phyloP scores from a whole-genome alignment of 1,284 basidiomycete genomes.

The Leccinum subrobustum region DNA sequence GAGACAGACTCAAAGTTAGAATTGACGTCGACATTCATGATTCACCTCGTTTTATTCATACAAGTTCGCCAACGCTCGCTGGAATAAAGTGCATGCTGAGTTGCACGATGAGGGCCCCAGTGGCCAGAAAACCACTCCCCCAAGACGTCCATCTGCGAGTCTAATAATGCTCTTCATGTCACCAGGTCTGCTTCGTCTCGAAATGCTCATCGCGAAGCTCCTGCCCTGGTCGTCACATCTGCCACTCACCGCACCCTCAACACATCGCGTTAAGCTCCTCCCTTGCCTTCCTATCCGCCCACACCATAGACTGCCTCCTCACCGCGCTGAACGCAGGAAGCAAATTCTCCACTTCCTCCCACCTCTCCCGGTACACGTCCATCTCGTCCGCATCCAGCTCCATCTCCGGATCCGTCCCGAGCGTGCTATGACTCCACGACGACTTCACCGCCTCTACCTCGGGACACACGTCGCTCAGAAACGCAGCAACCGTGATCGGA shows the following conservation, averaged over 20 bases:
- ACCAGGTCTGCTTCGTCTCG: not conserved
- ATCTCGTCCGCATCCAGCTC: conserved; percentile 4
- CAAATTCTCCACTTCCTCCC: conserved; percentile 25
- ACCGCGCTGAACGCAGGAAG: conserved; percentile 23
- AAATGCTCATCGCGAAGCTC: not conserved
- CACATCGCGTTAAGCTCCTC: not conserved
- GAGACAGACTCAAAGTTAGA: not conserved
- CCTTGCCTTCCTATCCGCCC: conserved; percentile 2
- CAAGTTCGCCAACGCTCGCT: not conserved
- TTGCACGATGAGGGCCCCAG: not conserved
- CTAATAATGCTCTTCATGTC: not conserved
- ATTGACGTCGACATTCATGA: not conserved
- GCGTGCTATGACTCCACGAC: conserved; percentile 6
- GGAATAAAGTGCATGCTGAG: not conserved
- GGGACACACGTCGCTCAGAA: conserved; percentile 30
- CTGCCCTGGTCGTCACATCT: not conserved
- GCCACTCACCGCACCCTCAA: not conserved
- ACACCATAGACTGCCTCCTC: conserved; percentile 18
- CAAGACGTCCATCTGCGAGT: too few species aligned
- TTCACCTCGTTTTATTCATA: not conserved
- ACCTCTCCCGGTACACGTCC: conserved; percentile 14
- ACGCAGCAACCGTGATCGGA: conserved; percentile 23
- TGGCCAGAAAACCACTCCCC: not conserved
- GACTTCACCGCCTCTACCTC: conserved; percentile 8
- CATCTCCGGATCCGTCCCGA: not conserved